Base-by-base conservation (phyloP, 331 rosid species). In the Quercus tomentella region DNA sequence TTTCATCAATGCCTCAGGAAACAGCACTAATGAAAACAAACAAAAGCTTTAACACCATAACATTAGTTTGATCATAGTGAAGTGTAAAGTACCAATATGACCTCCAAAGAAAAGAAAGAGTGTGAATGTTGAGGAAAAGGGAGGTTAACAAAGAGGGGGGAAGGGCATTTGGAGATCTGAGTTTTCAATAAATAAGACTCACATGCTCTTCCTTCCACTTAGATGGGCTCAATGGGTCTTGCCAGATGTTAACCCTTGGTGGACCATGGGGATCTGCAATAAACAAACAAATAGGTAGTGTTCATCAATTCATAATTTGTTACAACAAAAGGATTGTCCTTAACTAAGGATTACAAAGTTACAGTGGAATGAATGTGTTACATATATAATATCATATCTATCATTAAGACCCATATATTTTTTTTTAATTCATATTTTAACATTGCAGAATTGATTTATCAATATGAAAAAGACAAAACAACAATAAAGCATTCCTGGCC, bases 171-270 rank as follows among this genome's bases (percentile, higher is more conserved):
- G 31, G 31, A 26, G 20, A 41, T 70, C 31, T 23, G 60, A 23
- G 30, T 82, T 69, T 66, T 58, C 71, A 76, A 45, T 79, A 85
- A 55, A 80, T 41, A 56, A 77, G 69, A 85, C 97, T 88, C 79
- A 94, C 97, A 70, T 94, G 98, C 87, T 94, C 98, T 79, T 94
- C 97, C 94, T 94, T 94, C 98, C 97, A 94, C 80, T 90, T 87
- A 61, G 97, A 85, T 68, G 98, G 98, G 86, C 85, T 92, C 93
- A 79, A 58, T 75, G 98, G 98, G 83, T 94, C 98, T 74, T 84
- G 49, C 98, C 97, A 94, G 49, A 63, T 60, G 76, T 84, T 89
- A 84, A 94, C 83, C 87, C 25, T 92, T n/a, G 97, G 85, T 6
- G 97, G 79, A 4, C 94, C 97, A 89, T 94, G 93, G 85, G 80